A percentile compares a stretch with the other conserved stretches of the same genome.
Conservation (phyloP, 2,329 filamentous ascomycete species). For the Aspergillus texensis region DNA sequence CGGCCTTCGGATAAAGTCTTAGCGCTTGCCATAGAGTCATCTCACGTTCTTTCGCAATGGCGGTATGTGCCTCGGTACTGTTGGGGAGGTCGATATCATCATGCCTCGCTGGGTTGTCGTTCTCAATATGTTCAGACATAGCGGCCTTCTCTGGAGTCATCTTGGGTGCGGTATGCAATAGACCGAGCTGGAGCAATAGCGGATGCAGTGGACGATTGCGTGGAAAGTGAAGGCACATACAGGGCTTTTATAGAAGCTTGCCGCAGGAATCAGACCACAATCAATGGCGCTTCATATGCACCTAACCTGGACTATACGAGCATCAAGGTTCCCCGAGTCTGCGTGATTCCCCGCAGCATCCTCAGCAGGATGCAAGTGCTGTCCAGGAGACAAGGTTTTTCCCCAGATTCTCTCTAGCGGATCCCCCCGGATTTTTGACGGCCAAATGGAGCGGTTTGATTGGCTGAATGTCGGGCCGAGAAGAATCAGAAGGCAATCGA, state of each 20-base stretch:
- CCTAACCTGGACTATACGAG: neutral
- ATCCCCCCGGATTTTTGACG: neutral
- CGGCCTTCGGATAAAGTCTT: conserved; percentile 32
- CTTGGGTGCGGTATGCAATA: neutral
- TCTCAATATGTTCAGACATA: conserved; percentile 6
- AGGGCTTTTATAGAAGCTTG: neutral
- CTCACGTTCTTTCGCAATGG: conserved; percentile 25
- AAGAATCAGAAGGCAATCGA: neutral
- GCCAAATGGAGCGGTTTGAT: neutral
- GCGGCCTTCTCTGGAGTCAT: neutral
- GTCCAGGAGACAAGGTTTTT: neutral
- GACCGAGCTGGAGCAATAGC: neutral
- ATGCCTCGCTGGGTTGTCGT: conserved; percentile 2
- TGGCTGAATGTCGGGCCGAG: conserved; percentile 6
- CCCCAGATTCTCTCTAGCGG: neutral
- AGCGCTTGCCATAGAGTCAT: conserved; percentile 35
- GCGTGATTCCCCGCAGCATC: neutral
- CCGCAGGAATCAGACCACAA: neutral
- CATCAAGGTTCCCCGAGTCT: neutral
- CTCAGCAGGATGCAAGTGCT: neutral
- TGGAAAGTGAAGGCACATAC: neutral
- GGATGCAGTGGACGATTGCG: neutral
- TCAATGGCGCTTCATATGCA: neutral
- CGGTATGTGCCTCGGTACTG: conserved; percentile 5
- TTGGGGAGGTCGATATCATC: conserved; percentile 1